These are phyloP conservation scores for Cutaneotrichosporon curvatum DNA, from an alignment of 1,284 basidiomycete species.

Conservation along the genomic window DNA sequence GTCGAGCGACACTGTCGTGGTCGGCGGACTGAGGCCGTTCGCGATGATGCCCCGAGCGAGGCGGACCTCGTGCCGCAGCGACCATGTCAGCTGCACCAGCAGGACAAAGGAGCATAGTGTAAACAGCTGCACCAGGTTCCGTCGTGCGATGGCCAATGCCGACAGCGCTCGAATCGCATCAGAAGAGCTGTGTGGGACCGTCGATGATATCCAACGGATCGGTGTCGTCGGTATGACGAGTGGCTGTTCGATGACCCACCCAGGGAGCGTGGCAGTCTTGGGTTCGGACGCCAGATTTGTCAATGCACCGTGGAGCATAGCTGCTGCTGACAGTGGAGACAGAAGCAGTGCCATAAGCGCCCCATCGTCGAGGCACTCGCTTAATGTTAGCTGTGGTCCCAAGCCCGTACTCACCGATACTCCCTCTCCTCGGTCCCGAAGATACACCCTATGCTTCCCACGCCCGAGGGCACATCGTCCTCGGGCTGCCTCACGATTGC, in stretches of 20 bases:
- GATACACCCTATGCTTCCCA: conserved; percentile 34
- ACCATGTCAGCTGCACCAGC: conserved; percentile 66
- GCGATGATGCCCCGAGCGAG: conserved; percentile 2
- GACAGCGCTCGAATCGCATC: conserved; percentile 51
- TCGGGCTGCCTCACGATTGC: conserved; percentile 6
- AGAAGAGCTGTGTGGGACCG: conserved; percentile 22
- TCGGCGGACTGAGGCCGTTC: not conserved
- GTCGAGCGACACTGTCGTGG: not conserved
- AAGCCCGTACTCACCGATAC: conserved; percentile 31
- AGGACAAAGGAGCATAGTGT: conserved; percentile 72
- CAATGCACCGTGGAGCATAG: conserved; percentile 53
- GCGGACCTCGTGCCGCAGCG: conserved; percentile 59
- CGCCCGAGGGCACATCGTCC: conserved; percentile 18
- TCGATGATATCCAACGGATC: conserved; percentile 32
- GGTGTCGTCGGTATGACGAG: conserved; percentile 43
- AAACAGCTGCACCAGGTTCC: conserved; percentile 66
- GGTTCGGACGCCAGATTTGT: conserved; percentile 38
- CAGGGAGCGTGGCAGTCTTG: conserved; percentile 49
- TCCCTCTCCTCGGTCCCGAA: conserved; percentile 46
- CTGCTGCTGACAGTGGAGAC: conserved; percentile 65
- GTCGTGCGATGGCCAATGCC: conserved; percentile 63
- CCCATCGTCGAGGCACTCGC: conserved; percentile 74
- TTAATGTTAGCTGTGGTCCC: conserved; percentile 33
- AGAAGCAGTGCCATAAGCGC: conserved; percentile 70
- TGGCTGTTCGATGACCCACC: conserved; percentile 72